Conservation (phyloP, 1,284 basidiomycete species). For the Termitomyces sp. region DNA sequence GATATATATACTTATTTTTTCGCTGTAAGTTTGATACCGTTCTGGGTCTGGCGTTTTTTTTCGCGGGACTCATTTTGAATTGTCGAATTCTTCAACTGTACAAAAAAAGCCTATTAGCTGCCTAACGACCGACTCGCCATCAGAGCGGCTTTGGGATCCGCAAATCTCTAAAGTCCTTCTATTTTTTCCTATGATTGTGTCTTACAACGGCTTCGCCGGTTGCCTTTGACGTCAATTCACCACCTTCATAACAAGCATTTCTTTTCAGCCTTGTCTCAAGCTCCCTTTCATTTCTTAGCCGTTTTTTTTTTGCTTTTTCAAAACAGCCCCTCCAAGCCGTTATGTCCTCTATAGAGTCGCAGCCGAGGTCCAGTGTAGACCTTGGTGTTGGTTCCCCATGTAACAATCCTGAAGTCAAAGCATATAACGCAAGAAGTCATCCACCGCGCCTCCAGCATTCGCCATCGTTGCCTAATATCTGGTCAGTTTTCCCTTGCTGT, state of each 20-base stretch:
- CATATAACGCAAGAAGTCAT: constrained; percentile 22
- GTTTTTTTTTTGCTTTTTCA: constrained; percentile 6
- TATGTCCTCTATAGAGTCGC: constrained; percentile 25
- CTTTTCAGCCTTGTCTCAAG: constrained; percentile 20
- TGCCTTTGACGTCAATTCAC: constrained; percentile 39
- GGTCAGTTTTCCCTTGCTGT: constrained; percentile 29
- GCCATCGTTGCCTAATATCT: constrained; percentile 57
- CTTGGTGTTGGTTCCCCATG: constrained; percentile 10
- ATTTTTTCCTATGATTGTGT: constrained; percentile 25
- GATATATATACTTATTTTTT: background rate
- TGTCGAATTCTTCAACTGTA: constrained; percentile 23
- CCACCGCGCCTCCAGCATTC: constrained; percentile 52
- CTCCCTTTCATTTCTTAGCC: constrained; percentile 15
- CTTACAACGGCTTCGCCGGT: constrained; percentile 23
- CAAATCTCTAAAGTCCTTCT: constrained; percentile 29
- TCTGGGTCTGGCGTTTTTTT: background rate
- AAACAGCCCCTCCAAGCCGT: constrained; percentile 14
- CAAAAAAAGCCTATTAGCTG: constrained; percentile 25
- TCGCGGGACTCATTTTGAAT: background rate
- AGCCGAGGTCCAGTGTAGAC: constrained; percentile 23
- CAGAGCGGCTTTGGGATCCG: constrained; percentile 36
- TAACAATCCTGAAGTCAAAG: constrained; percentile 6
- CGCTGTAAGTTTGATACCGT: background rate
- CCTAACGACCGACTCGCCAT: constrained; percentile 32
- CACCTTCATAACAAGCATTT: constrained; percentile 26